Evolutionary conservation across 345 rosid genomes (phyloP), one percentile per base, ranked within the genome.

Genomic region (Salix arbutifolia): DNA sequence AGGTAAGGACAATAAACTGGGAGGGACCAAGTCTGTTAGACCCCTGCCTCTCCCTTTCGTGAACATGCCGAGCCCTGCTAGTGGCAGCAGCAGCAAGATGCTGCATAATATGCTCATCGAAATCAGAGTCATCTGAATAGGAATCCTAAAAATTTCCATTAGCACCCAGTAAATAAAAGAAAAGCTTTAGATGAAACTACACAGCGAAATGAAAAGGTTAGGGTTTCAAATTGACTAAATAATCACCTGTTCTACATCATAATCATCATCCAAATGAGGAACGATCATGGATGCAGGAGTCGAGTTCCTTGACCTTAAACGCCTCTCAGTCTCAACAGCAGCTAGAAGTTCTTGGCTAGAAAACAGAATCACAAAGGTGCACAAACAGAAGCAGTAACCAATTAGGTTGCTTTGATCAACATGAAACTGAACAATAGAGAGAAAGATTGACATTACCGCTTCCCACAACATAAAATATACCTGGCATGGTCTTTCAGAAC

Each of bases 311-410:
- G 88, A 82, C 89, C 90, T 85, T 52, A 74, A 64, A 37, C 19
- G 64, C 81, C 93, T 89, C 82, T 90, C 97, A 65, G 69, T 83
- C 66, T 86, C 93, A 42, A 92, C 84, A 72, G 91, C 92, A 84
- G 84, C 81, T 46, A 94, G 82, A 78, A 94, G 91, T 85, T 94
- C 97, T 88, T 92, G 98, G 83, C 97, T 94, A 80, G 69, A 82
- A 80, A 72, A 6, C 23, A 5, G 31, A 67, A 50, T 30, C 12
- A 23, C 14, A 42, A 30, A 78, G n/a, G 26, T 9, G 37, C 52
- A 26, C 30, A 17, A 30, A 16, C 17, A 60, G 56, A 72, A 53
- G 69, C 65, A 70, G 67, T 30, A 78, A 72, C 66, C 13, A 78
- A 76, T 58, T 50, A 23, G 25, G 67, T 74, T 73, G 33, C 26